Evolutionary conservation across 163 green algal genomes (phyloP).

Genomic region (Prototheca cutis): DNA sequence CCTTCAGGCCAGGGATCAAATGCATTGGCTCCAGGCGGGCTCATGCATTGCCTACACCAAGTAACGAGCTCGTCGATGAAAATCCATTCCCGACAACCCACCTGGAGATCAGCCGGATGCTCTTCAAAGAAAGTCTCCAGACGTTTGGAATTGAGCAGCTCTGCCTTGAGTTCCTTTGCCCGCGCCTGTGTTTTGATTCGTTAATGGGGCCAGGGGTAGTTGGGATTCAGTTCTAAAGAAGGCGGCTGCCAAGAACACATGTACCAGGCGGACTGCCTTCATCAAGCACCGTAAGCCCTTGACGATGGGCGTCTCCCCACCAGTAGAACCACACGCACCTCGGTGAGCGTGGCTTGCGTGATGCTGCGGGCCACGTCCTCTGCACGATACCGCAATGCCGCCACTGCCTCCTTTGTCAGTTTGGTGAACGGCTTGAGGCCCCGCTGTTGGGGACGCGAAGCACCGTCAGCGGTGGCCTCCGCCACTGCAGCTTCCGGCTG

Average conservation of each 20-base stretch:
- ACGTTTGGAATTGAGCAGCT: constrained; percentile 80
- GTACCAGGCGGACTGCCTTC: no score
- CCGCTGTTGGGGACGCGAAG: no score
- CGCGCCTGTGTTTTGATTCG: constrained; percentile 78
- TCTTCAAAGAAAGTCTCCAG: constrained; percentile 71
- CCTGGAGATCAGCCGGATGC: constrained; percentile 42
- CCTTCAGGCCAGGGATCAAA: no score
- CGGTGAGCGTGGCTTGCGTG: constrained; percentile 62
- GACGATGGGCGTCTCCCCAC: no score
- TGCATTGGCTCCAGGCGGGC: no score
- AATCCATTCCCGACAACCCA: background rate
- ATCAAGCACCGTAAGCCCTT: no score
- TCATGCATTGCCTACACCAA: no score
- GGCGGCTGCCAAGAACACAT: no score
- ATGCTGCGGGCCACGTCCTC: constrained; percentile 77
- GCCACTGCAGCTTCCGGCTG: no score
- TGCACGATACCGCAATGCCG: constrained; percentile 77
- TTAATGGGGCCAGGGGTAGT: no score
- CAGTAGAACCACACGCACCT: constrained; percentile 38
- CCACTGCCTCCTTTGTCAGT: constrained; percentile 54
- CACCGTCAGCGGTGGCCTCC: no score
- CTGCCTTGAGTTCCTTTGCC: constrained; percentile 75
- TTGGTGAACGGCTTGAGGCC: constrained; percentile 37
- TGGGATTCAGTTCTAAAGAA: no score
- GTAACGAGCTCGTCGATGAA: background rate